Evolutionary conservation across 1,284 basidiomycete genomes (phyloP).

Genomic region (Cryptococcus sp.): DNA sequence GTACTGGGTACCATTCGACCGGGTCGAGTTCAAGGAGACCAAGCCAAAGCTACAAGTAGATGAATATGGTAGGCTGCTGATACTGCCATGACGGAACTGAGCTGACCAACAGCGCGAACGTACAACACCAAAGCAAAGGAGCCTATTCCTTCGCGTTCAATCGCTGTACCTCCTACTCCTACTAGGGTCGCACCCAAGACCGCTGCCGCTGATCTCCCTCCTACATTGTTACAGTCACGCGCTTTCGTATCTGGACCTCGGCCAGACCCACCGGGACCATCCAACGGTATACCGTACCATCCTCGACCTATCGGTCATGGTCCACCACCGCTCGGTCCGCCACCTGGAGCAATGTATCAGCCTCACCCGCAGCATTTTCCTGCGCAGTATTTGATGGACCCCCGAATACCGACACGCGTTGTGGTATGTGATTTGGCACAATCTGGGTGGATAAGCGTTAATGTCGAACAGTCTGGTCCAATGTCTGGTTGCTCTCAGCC

Average conservation of each 20-base stretch:
- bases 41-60: constrained; percentile 14
- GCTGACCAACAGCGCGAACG: neutral
- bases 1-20: constrained; percentile 57
- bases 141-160: constrained; percentile 6
- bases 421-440: neutral
- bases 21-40: constrained; percentile 7
- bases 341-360: too few relatives aligned
- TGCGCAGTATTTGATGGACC: neutral
- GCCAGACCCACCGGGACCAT: neutral
- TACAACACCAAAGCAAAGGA: constrained; percentile 8
- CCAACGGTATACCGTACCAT: neutral
- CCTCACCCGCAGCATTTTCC: too few relatives aligned
- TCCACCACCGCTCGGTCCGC: neutral
- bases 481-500: too few relatives aligned
- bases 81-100: neutral
- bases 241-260: neutral
- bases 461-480: neutral
- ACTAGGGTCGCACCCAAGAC: too few relatives aligned
- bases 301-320: too few relatives aligned
- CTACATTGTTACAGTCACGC: too few relatives aligned
- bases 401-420: neutral
- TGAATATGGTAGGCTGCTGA: constrained; percentile 29
- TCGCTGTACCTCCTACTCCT: neutral
- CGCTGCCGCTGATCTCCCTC: too few relatives aligned
- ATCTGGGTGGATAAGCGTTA: neutral